Evolutionary conservation across 2,329 filamentous ascomycete species (phyloP).

Genomic region (Xylariaceae sp.): DNA sequence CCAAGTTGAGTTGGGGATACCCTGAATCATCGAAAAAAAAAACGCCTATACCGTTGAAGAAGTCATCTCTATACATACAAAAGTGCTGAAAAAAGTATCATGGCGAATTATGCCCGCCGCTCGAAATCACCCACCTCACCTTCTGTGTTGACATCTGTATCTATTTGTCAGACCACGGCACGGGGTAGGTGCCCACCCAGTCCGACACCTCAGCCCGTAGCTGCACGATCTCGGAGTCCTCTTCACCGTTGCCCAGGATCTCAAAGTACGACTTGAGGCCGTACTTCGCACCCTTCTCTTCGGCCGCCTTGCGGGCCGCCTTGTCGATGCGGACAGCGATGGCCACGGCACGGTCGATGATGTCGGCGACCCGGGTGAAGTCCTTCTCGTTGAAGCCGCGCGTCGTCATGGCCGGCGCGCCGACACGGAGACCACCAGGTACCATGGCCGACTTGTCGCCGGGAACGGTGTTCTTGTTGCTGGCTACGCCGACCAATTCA

Average conservation of each 20-base stretch:
- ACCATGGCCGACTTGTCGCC: conserved; percentile 91
- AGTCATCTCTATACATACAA: background rate
- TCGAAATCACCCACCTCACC: background rate
- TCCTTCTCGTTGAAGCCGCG: conserved; percentile 86
- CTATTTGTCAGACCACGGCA: conserved; percentile 57
- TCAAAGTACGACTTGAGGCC: conserved; percentile 64
- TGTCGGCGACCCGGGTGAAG: conserved; percentile 79
- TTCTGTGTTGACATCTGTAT: conserved; percentile 23
- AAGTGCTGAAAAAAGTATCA: background rate
- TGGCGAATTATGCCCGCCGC: background rate
- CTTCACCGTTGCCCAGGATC: conserved; percentile 61
- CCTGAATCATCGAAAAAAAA: background rate
- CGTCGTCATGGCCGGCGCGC: conserved; percentile 95
- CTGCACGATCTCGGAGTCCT: conserved; percentile 65
- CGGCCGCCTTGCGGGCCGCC: conserved; percentile 62
- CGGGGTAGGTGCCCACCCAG: conserved; percentile 69
- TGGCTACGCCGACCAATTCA: conserved; percentile 90
- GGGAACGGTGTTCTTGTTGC: conserved; percentile 98
- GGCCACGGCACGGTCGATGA: conserved; percentile 76
- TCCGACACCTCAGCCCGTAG: conserved; percentile 69
- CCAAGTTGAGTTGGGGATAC: conserved; percentile 7
- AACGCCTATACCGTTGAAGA: conserved; percentile 19
- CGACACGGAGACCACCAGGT: conserved; percentile 88
- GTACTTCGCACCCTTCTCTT: conserved; percentile 62
- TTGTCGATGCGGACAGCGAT: conserved; percentile 74